A percentile compares a stretch with the other conserved stretches of the same genome.
These are phyloP conservation scores for Tuctoria greenei DNA, from an alignment of 176 grass and related monocot genomes.

Conservation along the genomic window DNA sequence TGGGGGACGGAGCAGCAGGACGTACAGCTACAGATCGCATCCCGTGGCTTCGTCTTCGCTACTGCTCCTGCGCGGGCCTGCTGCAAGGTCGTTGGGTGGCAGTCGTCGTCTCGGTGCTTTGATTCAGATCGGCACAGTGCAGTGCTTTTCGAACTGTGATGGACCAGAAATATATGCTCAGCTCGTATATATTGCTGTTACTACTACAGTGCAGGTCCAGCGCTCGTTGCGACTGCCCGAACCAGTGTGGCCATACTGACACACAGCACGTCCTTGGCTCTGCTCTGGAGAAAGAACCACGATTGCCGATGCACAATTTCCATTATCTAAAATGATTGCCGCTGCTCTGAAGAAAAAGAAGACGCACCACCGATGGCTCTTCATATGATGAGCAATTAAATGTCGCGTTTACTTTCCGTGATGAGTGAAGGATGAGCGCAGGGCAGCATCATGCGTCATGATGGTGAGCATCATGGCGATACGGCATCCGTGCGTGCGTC, in stretches of 20 bases:
- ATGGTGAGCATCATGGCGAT: background rate
- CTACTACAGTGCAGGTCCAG: background rate
- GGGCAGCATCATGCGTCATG: background rate
- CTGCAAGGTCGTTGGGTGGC: constrained; percentile 24
- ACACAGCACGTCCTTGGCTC: background rate
- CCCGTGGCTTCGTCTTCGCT: constrained; percentile 3
- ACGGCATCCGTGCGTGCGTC: background rate
- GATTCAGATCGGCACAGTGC: background rate
- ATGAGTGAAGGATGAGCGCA: background rate
- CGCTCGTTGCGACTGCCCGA: background rate
- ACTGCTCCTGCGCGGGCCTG: background rate
- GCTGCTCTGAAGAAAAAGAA: background rate
- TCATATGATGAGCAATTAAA: constrained; percentile 1
- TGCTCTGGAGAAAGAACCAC: background rate
- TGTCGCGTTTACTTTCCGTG: background rate
- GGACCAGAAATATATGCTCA: background rate
- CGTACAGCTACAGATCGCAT: background rate
- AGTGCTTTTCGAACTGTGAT: background rate
- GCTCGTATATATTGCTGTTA: background rate
- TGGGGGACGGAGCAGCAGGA: background rate
- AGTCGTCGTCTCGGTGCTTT: background rate
- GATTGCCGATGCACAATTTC: background rate
- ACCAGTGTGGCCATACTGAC: background rate
- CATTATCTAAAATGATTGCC: too few species aligned
- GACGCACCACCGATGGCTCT: background rate